phyloP scores from a whole-genome alignment of 108 stramenopile genomes.

The Cylindrotheca fusiformis region DNA sequence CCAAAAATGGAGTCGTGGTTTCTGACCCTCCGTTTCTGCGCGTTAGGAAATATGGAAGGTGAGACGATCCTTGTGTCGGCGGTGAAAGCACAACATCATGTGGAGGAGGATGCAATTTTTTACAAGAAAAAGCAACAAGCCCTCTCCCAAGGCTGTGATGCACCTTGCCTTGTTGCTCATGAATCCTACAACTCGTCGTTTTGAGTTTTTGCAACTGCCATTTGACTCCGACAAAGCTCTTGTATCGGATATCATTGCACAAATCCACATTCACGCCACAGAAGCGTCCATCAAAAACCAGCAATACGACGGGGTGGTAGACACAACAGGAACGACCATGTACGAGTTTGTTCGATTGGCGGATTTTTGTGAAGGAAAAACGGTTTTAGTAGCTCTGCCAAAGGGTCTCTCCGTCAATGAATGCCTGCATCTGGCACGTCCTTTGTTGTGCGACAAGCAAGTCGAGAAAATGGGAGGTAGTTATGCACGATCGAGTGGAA shows the following conservation, averaged over 20 bases:
- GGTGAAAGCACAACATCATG: too few relatives aligned
- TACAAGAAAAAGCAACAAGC: too few relatives aligned
- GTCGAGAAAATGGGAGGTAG: constrained; percentile 71
- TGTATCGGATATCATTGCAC: constrained; percentile 61
- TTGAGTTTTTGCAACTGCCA: constrained; percentile 83
- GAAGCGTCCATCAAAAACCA: constrained; percentile 51
- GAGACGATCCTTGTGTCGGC: too few relatives aligned
- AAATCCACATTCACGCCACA: constrained; percentile 62
- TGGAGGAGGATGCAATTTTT: too few relatives aligned
- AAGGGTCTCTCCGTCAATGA: constrained; percentile 42
- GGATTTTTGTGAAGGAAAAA: constrained; percentile 47
- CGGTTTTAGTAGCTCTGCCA: constrained; percentile 71
- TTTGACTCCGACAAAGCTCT: constrained; percentile 71
- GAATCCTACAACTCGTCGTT: constrained; percentile 71
- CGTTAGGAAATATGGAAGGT: too few relatives aligned
- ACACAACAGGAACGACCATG: constrained; percentile 1
- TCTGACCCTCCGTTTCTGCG: too few relatives aligned
- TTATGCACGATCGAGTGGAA: too few relatives aligned
- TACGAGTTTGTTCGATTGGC: constrained; percentile 27
- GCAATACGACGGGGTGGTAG: constrained; percentile 47
- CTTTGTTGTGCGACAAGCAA: constrained; percentile 63
- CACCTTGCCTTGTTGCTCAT: constrained; percentile 73
- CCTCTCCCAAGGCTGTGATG: too few relatives aligned
- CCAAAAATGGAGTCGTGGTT: too few relatives aligned
- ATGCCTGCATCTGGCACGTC: constrained; percentile 52